Conservation (phyloP, 306 rosid genomes). For the Pueraria montana region DNA sequence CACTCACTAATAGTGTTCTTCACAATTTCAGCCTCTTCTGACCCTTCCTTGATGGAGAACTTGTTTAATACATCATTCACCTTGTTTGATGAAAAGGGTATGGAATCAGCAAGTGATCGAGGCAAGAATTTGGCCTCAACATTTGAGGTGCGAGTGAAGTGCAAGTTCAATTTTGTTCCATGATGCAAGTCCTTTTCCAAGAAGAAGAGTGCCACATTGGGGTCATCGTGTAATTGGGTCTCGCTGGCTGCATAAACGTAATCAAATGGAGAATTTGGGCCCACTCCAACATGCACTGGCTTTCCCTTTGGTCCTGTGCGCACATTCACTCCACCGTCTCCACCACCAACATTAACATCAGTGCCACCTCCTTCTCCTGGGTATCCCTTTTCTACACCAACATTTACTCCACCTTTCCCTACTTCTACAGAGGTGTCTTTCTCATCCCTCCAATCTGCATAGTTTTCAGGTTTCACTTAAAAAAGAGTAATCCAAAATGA, state of each 20-base stretch:
- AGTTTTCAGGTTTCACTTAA: neutral
- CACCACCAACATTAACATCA: constrained; percentile 67
- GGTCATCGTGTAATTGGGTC: constrained; percentile 73
- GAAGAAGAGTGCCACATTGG: constrained; percentile 78
- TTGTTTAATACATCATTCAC: constrained; percentile 51
- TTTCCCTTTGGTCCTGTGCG: constrained; percentile 52
- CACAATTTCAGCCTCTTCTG: constrained; percentile 58
- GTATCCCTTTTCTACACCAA: constrained; percentile 53
- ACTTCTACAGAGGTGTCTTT: constrained; percentile 60
- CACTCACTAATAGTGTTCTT: constrained; percentile 66
- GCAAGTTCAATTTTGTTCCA: constrained; percentile 63
- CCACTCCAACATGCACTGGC: constrained; percentile 66
- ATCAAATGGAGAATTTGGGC: neutral
- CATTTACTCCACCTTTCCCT: constrained; percentile 64
- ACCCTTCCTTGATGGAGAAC: constrained; percentile 59
- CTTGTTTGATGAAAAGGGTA: constrained; percentile 78
- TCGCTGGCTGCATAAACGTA: constrained; percentile 58
- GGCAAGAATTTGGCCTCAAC: constrained; percentile 60
- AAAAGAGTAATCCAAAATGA: neutral
- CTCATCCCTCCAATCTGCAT: constrained; percentile 60
- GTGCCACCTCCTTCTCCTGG: constrained; percentile 54
- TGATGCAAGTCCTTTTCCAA: constrained; percentile 68
- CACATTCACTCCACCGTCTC: constrained; percentile 59
- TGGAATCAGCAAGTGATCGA: constrained; percentile 54
- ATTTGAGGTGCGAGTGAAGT: constrained; percentile 59